Base-by-base conservation (phyloP, 768 basidiomycete genomes). In the Hortiboletus campestris region DNA sequence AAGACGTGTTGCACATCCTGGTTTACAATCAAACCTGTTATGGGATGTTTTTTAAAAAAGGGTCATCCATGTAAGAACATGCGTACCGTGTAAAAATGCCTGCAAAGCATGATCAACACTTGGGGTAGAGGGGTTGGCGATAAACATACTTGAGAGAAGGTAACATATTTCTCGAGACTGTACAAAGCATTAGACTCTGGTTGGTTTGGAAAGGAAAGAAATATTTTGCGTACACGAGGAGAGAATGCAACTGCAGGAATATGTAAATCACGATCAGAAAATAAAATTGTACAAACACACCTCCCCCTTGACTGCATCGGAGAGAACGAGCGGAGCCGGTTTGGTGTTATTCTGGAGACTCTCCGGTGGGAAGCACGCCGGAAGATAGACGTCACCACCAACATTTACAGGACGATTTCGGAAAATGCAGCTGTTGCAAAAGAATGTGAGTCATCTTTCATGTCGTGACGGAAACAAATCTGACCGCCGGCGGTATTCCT, bases 351-450 rank as follows among this genome's bases (percentile, higher is more conserved):
- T 53, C 19, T 58, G 65, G 1, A 61, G 56, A 8, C 52, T 55
- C 31, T 77, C 74, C 0, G 76, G 72, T 1, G 80, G 79, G 60
- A 85, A 88, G n/a, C 69, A 75, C 2, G 78, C 80, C 1, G 85
- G 84, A 2, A 72, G 64, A 55, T 78, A 76, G 17, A 81, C 72
- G 48, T 78, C 74, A 44, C 75, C 73, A 0, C 77, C 75, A 28
- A 65, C 66, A 12, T 69, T 63, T 7, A 58, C 41, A 1, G 75
- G 25, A 25, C 25, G 72, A 20, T 73, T 72, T 34, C 80, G 78
- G 55, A 75, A 78, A 6, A 71, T 68, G 54, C 83, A n/a, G n/a
- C n/a, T n/a, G n/a, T n/a, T n/a, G n/a, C n/a, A n/a, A n/a, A n/a
- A n/a, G n/a, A n/a, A n/a, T n/a, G n/a, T n/a, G n/a, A n/a, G n/a